Base-by-base conservation (phyloP, 2,329 filamentous ascomycete genomes). In the Diaporthe citriasiana region DNA sequence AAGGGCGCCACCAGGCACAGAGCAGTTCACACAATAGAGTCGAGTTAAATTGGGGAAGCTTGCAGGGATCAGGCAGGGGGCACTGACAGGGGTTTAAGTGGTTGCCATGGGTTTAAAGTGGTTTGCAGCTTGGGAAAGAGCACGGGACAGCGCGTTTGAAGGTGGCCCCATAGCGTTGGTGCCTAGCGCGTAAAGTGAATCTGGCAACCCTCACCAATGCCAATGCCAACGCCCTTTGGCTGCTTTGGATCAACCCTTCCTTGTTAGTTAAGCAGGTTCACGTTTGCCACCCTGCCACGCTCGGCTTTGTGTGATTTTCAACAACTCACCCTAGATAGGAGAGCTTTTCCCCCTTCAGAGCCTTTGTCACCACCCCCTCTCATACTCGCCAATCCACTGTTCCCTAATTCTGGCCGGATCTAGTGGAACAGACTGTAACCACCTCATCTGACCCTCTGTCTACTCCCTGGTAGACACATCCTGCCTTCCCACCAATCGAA, bases 71-170 rank as follows among this genome's bases (percentile, higher is more conserved):
- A 19, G 63, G 63, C 63, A 68, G 47, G 60, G 63, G 33, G 5
- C 47, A n/a, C 22, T 13, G 30, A 5, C 63, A 53, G 47, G 63
- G 63, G 63, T 53, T 19, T 30, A 68, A 68, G 63, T 68, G 63
- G 30, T 65, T 22, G 38, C 33, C 63, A 53, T 38, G 63, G 63
- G 63, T 40, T 6, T 53, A 68, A 53, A 68, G 63, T 40, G n/a
- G 63, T 68, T 53, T 68, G 47, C 30, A 68, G 22, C 15, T 45
- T 27, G 42, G 45, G 63, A 45, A 27, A 53, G 45, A 53, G 63
- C 63, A 68, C 63, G 63, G 63, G 63, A 68, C 63, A 68, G 22
- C 63, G 63, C 63, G 63, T 68, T 68, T 68, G 63, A 51, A 51
- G 60, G 45, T 66, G 60, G 22, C 42, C 19, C 27, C 53, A 27